Evolutionary conservation across 257 asterid genomes (phyloP).

Genomic region (Salvia hispanica): DNA sequence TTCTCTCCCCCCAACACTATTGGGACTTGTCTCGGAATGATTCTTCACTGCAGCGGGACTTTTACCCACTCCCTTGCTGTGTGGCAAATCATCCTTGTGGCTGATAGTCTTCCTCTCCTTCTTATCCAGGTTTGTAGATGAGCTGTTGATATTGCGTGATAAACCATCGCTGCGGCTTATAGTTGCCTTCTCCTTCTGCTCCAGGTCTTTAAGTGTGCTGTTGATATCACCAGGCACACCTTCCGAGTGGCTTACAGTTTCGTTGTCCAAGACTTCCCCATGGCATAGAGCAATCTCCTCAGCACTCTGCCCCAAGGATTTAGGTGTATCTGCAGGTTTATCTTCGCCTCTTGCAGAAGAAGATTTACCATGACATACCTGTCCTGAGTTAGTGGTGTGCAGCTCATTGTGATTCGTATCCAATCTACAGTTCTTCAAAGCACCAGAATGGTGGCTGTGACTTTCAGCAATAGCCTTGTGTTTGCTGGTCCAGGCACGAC

Average conservation of each 20-base stretch:
- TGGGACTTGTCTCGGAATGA: constrained; percentile 20
- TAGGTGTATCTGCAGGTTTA: constrained; percentile 29
- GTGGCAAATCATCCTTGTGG: constrained; percentile 3
- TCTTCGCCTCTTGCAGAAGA: constrained; percentile 26
- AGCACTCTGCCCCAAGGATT: constrained; percentile 31
- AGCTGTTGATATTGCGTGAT: constrained; percentile 28
- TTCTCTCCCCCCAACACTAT: constrained; percentile 29
- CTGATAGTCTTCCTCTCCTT: constrained; percentile 27
- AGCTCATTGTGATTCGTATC: constrained; percentile 26
- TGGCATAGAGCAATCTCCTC: constrained; percentile 26
- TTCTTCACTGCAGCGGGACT: constrained; percentile 27
- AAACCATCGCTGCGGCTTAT: constrained; percentile 31
- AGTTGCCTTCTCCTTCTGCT: constrained; percentile 23
- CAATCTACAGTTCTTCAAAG: constrained; percentile 23
- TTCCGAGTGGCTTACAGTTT: constrained; percentile 31
- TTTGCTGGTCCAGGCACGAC: constrained; percentile 55
- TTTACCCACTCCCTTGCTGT: constrained; percentile 34
- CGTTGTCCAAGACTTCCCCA: constrained; percentile 30
- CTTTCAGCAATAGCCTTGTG: constrained; percentile 70
- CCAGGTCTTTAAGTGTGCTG: constrained; percentile 27
- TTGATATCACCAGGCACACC: constrained; percentile 25
- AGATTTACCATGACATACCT: constrained; percentile 27
- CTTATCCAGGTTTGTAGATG: constrained; percentile 13
- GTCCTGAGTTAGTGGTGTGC: constrained; percentile 25
- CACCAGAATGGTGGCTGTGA: constrained; percentile 54